Conservation (phyloP, 2,329 filamentous ascomycete species). For the Botrytis fragariae region DNA sequence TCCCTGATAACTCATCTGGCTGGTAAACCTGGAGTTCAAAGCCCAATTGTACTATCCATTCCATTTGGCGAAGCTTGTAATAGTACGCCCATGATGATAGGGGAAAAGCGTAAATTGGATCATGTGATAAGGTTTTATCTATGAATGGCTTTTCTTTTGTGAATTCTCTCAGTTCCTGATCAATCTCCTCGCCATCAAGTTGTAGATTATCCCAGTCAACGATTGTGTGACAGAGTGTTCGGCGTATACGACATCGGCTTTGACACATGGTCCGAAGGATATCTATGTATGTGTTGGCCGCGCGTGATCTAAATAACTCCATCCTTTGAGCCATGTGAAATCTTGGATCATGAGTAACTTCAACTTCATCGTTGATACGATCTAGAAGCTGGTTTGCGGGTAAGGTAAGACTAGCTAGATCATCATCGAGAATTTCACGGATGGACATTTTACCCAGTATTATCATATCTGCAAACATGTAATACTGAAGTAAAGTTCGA, state of each 20-base stretch:
- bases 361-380: slow-evolving; percentile 71
- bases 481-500: slow-evolving; percentile 72
- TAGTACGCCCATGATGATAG: slow-evolving; percentile 87
- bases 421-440: slow-evolving; percentile 74
- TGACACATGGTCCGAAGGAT: slow-evolving; percentile 82
- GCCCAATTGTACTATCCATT: slow-evolving; percentile 83
- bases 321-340: slow-evolving; percentile 71
- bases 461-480: slow-evolving; percentile 70
- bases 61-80: slow-evolving; percentile 86
- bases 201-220: slow-evolving; percentile 83
- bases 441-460: slow-evolving; percentile 67
- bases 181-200: slow-evolving; percentile 74
- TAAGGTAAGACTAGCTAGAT: slow-evolving; percentile 74
- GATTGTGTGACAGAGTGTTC: slow-evolving; percentile 82
- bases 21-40: slow-evolving; percentile 94
- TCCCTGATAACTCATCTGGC: slow-evolving; percentile 75
- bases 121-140: slow-evolving; percentile 45
- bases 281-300: slow-evolving; percentile 74
- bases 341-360: slow-evolving; percentile 69
- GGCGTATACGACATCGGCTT: slow-evolving; percentile 84
- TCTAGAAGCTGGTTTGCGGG: slow-evolving; percentile 70
- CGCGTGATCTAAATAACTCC: slow-evolving; percentile 62
- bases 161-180: slow-evolving; percentile 61
- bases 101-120: slow-evolving; percentile 64
- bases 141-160: slow-evolving; percentile 60